Evolutionary conservation across 1,284 basidiomycete genomes (phyloP), one percentile per base, ranked within the genome.

Genomic region (Cystobasidium slooffiae): DNA sequence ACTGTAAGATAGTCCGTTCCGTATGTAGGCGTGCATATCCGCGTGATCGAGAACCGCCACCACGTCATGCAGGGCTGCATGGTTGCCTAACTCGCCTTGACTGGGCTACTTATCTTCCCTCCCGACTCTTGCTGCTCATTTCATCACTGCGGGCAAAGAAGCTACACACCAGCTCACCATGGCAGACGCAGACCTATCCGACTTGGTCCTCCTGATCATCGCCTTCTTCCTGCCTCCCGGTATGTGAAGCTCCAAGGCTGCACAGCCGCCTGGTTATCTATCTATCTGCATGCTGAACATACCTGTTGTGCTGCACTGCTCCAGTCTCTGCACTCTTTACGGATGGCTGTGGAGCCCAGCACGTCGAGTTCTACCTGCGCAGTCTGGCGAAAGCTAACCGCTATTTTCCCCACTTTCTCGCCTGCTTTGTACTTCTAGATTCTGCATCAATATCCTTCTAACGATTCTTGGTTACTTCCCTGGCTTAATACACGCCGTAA

Each of bases 401-500:
- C 2, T 31, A 1, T 31, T 31, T 31, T 31, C 31, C 31, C 31
- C 31, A 31, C 31, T 31, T 31, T 31, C 31, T 31, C 5, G 31
- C 31, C 31, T 31, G 1, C 31, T 31, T 5, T 31, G 31, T 5
- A 31, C 31, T 31, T 31, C 5, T 31, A 31, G 31, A 5, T 68
- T 68, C 66, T 68, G 66, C 53, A 9, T 68, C 14, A 68, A 68
- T 49, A 24, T 68, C 20, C 37, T 68, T 1, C 22, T 68, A 3
- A 68, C 66, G 12, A 10, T 68, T 6, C 22, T 68, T 6, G 66
- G 66, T 8, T 68, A 58, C 66, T 39, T 68, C 37, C 66, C 66
- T 58, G 66, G 66, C 39, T 39, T 68, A 9, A 68, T 68, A n/a
- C 66, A 68, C 41, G 66, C 66, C 22, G 64, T 66, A 41, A 22